Base-by-base conservation (phyloP, 108 stramenopile genomes). In the Skeletonema costatum region DNA sequence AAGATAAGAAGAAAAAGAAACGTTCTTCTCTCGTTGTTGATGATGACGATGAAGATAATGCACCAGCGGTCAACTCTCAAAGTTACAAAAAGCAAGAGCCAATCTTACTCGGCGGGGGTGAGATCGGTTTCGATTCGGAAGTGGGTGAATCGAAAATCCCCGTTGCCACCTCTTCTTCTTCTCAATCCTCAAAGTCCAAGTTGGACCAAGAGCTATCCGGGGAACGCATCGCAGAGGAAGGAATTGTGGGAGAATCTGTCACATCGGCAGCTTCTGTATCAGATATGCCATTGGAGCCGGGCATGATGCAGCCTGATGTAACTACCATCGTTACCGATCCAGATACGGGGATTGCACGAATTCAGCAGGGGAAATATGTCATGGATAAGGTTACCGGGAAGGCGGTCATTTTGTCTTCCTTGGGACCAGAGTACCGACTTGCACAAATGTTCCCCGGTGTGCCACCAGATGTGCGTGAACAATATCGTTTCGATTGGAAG, bases 401-500 rank as follows among this genome's bases (percentile, higher is more conserved):
- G 75, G 88, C 92, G 0, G 92, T 95, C 32, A 75, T 87, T 33
- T 72, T 95, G 10, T 83, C 81, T 31, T 75, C 88, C 36, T 35
- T 84, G 14, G 93, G 93, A 39, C 85, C 89, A n/a, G 88, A 89
- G 32, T 91, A 88, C 60, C 81, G 92, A 59, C 60, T 95, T 36
- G 94, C 94, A 42, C 92, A 95, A 85, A 90, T 95, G 89, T 89
- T 92, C 70, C 94, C 94, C 1, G 89, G 89, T 7, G 89, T 88
- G 1, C 86, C 92, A n/a, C 88, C 83, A 4, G 87, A 89, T 9
- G 70, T 85, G 2, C 85, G 94, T 10, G 76, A 88, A 11, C 68
- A 83, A 48, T 68, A 88, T 70, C 86, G 94, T 14, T 74, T 89
- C 25, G 86, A 92, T 71, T 85, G 89, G 89, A 69, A 77, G 10